Evolutionary conservation across 1,284 basidiomycete species (phyloP).

Genomic region (Athelia psychrophila): DNA sequence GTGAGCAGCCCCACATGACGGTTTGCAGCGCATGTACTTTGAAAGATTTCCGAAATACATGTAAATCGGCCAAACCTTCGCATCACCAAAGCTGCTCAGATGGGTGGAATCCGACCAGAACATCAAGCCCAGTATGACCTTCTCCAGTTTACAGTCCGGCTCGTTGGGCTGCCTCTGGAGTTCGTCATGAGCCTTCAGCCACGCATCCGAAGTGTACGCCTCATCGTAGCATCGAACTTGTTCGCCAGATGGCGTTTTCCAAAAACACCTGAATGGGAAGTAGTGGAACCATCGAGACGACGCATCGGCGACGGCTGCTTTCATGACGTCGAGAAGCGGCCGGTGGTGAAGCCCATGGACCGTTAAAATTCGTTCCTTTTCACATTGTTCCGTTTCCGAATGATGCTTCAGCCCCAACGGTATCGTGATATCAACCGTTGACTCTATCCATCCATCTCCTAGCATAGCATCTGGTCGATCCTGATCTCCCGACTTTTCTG

Average conservation of each 20-base stretch:
- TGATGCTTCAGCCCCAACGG: too few relatives aligned
- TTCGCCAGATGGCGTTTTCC: constrained; percentile 6
- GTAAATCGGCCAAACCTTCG: constrained; percentile 17
- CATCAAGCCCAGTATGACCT: constrained; percentile 15
- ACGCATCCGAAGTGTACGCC: constrained; percentile 27
- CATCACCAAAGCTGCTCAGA: constrained; percentile 14
- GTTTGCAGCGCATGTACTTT: constrained; percentile 22
- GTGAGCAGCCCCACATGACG: constrained; percentile 15
- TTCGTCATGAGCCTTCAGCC: constrained; percentile 22
- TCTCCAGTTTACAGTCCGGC: constrained; percentile 15
- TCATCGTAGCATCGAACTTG: constrained; percentile 24
- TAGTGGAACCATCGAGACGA: too few relatives aligned
- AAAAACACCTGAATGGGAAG: too few relatives aligned
- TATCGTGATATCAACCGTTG: too few relatives aligned
- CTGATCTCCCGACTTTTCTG: too few relatives aligned
- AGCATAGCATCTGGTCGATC: too few relatives aligned
- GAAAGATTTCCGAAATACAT: constrained; percentile 22
- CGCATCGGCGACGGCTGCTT: too few relatives aligned
- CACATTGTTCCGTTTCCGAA: too few relatives aligned
- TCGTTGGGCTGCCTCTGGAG: constrained; percentile 11
- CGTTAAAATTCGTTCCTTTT: too few relatives aligned
- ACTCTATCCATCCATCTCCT: too few relatives aligned
- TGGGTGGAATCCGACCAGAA: constrained; percentile 20
- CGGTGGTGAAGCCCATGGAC: too few relatives aligned
- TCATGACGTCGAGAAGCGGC: too few relatives aligned